phyloP scores from a whole-genome alignment of 805 yeast genomes.

The Wickerhamomyces chambardii region DNA sequence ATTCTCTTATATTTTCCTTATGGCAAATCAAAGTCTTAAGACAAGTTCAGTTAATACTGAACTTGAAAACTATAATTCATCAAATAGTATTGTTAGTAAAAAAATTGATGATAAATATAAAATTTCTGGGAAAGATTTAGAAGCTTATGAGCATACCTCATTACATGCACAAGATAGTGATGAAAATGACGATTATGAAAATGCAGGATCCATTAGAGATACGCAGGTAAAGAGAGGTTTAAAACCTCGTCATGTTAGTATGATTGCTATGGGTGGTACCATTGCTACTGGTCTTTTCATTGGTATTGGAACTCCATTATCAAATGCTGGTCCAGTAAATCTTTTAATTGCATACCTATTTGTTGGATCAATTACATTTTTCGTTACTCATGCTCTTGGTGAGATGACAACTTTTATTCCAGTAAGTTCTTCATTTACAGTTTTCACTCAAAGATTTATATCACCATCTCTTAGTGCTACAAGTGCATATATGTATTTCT shows the following conservation, averaged over 20 bases:
- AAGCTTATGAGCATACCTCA: too few species aligned
- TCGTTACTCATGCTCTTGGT: constrained; percentile 65
- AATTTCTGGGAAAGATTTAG: too few species aligned
- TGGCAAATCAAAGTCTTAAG: too few species aligned
- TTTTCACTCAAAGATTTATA: constrained; percentile 57
- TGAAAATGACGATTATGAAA: too few species aligned
- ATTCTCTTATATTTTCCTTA: too few species aligned
- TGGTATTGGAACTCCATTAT: constrained; percentile 47
- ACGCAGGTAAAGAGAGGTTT: constrained; percentile 48
- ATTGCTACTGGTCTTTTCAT: constrained; percentile 75
- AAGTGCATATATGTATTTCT: constrained; percentile 68
- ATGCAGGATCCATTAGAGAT: constrained; percentile 20
- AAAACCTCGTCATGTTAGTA: constrained; percentile 59
- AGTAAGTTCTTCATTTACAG: constrained; percentile 56
- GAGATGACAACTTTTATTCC: constrained; percentile 80
- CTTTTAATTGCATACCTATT: constrained; percentile 55
- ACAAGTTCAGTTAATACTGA: too few species aligned
- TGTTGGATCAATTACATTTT: constrained; percentile 56
- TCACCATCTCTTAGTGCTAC: constrained; percentile 70
- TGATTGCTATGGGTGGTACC: constrained; percentile 76
- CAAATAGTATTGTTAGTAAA: too few species aligned
- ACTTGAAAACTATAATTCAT: too few species aligned
- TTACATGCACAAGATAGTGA: too few species aligned
- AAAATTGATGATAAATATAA: too few species aligned
- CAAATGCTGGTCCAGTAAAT: constrained; percentile 60